Base-by-base conservation (phyloP, 805 yeast genomes). In the Spathaspora passalidarum region DNA sequence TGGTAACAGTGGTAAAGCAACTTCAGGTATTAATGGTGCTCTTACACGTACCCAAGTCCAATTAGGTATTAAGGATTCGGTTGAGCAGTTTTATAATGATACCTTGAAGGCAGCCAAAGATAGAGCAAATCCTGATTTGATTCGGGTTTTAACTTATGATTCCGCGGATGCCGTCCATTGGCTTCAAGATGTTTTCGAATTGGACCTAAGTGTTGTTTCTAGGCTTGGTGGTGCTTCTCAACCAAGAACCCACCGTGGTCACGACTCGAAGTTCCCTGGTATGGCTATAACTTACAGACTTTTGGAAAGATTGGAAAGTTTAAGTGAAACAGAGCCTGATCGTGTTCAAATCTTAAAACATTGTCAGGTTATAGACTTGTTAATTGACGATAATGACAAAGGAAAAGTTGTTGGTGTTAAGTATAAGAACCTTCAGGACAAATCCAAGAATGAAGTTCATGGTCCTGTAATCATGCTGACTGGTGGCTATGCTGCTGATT, bases 201-300 rank as follows among this genome's bases (percentile, higher is more conserved):
- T 86, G 42, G 87, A 83, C 54, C 66, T 88, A 46, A 76, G 86
- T 6, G 70, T 82, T 13, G 85, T 88, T 10, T 77, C 88, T n/a
- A 78, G 87, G 54, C 64, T 88, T 37, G 96, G 96, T 21, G 96
- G 96, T 2, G 95, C 88, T 59, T 82, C 90, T 1, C 80, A 75
- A 42, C 82, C 88, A 17, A 73, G 96, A 61, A 88, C 96, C 1
- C 96, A 88, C 61, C 75, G 95, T 54, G 91, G 95, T 1, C 76
- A 79, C 42, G 85, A 80, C 49, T 75, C 81, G 16, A 72, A 77
- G 49, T 80, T 81, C 43, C 86, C 86, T 2, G 87, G 86, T 1
- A 79, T 78, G 78, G 83, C 86, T 6, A 79, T 82, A 43, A 79
- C 84, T 3, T 79, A 78, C 51, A 71, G 73, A 8, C 61, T 81